Evolutionary conservation across 805 yeast genomes (phyloP).

Genomic region (Pichia occidentalis): DNA sequence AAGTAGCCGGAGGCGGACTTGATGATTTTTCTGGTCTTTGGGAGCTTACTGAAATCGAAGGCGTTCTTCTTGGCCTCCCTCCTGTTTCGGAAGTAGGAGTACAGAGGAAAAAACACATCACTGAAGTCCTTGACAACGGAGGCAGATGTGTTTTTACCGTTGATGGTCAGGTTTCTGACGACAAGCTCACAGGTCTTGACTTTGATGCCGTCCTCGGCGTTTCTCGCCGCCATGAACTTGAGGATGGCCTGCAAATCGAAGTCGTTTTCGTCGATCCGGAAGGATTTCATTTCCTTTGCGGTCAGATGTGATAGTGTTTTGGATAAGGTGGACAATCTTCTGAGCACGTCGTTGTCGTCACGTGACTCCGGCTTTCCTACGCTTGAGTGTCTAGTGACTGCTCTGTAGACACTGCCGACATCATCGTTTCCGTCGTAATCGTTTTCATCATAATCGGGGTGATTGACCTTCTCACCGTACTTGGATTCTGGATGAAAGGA

Average conservation of each 20-base stretch:
- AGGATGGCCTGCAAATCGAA: slow-evolving; percentile 35
- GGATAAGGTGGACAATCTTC: slow-evolving; percentile 17
- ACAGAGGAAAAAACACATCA: slow-evolving; percentile 19
- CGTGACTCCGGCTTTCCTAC: too few species aligned
- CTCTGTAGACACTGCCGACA: too few species aligned
- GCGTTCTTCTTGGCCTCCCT: slow-evolving; percentile 24
- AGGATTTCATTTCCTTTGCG: slow-evolving; percentile 15
- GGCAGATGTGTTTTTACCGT: not conserved
- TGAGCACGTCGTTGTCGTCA: slow-evolving; percentile 18
- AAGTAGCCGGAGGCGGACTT: slow-evolving; percentile 15
- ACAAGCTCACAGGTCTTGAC: too few species aligned
- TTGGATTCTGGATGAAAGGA: too few species aligned
- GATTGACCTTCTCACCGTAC: too few species aligned
- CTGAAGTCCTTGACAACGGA: not conserved
- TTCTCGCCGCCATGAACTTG: slow-evolving; percentile 30
- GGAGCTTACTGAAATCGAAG: slow-evolving; percentile 2
- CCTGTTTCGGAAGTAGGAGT: slow-evolving; percentile 18
- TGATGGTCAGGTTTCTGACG: not conserved
- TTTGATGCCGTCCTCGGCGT: slow-evolving; percentile 39
- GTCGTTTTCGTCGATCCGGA: slow-evolving; percentile 20
- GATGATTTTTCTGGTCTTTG: slow-evolving; percentile 16
- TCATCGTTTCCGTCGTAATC: too few species aligned
- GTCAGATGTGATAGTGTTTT: slow-evolving; percentile 17
- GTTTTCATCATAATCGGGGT: too few species aligned
- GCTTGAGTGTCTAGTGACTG: too few species aligned